Evolutionary conservation across 345 rosid species (phyloP).

Genomic region (Microthlaspi erraticum): DNA sequence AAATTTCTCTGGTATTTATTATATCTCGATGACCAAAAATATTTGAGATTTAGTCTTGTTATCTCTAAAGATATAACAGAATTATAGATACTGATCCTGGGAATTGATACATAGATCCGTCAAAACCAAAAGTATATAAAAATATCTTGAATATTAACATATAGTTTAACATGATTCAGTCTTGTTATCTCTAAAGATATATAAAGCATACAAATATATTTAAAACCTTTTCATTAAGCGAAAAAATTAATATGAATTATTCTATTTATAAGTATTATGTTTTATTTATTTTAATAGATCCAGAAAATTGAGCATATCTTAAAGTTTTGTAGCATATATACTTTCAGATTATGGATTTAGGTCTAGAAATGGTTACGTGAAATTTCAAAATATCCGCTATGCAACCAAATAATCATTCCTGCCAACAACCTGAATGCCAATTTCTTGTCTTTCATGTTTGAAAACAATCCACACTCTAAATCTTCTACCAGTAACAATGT

Average conservation of each 20-base stretch:
- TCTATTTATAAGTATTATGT: no score
- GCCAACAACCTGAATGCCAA: background rate
- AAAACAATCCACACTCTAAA: background rate
- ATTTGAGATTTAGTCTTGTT: background rate
- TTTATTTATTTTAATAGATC: no score
- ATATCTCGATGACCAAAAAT: background rate
- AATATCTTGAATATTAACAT: no score
- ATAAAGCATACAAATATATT: no score
- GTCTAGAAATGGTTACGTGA: background rate
- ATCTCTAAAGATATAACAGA: background rate
- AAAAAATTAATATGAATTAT: no score
- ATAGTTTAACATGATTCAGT: no score
- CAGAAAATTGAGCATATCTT: background rate
- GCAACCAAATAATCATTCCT: background rate
- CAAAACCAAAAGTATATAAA: background rate
- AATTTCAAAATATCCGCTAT: background rate
- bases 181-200: no score
- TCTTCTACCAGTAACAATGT: background rate
- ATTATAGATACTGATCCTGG: background rate
- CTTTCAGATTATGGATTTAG: no score
- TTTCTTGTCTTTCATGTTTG: background rate
- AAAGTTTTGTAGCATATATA: background rate
- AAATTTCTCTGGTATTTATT: background rate
- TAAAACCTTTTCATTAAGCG: no score
- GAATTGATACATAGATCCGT: background rate